Evolutionary conservation across 164 flowering plant species (phyloP).

Genomic region (Cinnamomum chago): DNA sequence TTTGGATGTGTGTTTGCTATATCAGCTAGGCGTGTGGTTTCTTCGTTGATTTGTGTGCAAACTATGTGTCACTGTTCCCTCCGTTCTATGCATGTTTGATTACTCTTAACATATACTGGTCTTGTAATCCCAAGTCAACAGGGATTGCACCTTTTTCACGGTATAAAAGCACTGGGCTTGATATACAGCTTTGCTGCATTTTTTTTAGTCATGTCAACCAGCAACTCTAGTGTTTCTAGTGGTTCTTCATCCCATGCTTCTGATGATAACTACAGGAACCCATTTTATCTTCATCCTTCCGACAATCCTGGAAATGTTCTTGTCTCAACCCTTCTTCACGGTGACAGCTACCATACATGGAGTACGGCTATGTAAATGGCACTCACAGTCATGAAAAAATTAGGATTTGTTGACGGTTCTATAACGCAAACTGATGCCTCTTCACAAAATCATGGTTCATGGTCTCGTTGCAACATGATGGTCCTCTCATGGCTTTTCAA

Average conservation of each 20-base stretch:
- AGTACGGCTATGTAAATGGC: neutral
- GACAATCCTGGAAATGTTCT: constrained; percentile 2
- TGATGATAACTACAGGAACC: neutral
- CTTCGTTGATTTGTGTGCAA: too few species aligned
- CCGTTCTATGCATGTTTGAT: too few species aligned
- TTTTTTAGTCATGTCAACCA: neutral
- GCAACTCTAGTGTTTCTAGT: neutral
- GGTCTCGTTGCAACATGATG: neutral
- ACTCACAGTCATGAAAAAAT: neutral
- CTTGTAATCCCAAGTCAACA: too few species aligned
- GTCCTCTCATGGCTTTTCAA: constrained; percentile 6
- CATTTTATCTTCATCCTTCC: neutral
- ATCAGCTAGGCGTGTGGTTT: too few species aligned
- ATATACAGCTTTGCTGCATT: neutral
- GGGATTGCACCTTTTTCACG: neutral
- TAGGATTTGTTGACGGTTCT: constrained; percentile 8
- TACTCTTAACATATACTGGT: too few species aligned
- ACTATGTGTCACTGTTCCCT: too few species aligned
- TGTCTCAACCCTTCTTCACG: neutral
- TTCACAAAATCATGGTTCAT: neutral
- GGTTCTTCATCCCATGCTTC: too few species aligned
- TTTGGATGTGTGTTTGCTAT: too few species aligned
- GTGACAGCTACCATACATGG: constrained; percentile 5
- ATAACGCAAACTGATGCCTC: neutral
- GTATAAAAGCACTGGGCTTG: neutral